Evolutionary conservation across 257 asterid species (phyloP), one percentile per base, ranked within the genome.

Genomic region (Agastache rugosa): DNA sequence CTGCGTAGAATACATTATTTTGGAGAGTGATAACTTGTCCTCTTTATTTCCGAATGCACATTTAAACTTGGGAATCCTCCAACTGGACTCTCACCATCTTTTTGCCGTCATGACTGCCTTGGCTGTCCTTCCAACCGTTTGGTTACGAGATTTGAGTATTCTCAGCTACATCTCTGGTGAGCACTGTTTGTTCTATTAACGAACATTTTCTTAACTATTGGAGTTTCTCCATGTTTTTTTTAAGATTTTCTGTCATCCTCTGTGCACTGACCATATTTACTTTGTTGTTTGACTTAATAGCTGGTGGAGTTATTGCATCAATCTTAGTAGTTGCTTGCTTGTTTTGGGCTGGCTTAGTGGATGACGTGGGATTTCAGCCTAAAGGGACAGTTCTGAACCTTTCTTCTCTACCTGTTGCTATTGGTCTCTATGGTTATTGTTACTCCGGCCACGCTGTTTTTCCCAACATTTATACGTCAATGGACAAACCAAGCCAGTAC

Each of bases 261-360:
- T 4, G 20, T 68, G 76, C 48, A 9, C 23, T 48, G n/a, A 29
- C 20, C 25, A 8, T 53, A 20, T 61, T 77, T 29, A 8, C 16
- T 62, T 54, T 67, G 48, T 75, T 44, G 63, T 44, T 70, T 25
- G 25, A 42, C 23, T 56, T 39, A 71, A 61, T 85, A 95, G 99
- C 91, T 63, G 99, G 99, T 8, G 99, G 99, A 83, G 99, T 95
- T 60, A n/a, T 95, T 70, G 98, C 99, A 35, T 92, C 99, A 8
- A 73, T 95, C 76, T 71, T 92, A 75, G 97, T 95, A 14, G 97
- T 89, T 6, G 51, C 80, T 63, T 87, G 94, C 84, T 84, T 95
- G 81, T 90, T 90, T 80, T 92, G 98, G 99, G 83, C 73, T 56
- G 96, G 99, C 20, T 78, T 91, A 80, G 97, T 95, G 68, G 97